These are phyloP conservation scores for Roridomyces roridus DNA, from an alignment of 768 basidiomycete genomes.

Conservation along the genomic window DNA sequence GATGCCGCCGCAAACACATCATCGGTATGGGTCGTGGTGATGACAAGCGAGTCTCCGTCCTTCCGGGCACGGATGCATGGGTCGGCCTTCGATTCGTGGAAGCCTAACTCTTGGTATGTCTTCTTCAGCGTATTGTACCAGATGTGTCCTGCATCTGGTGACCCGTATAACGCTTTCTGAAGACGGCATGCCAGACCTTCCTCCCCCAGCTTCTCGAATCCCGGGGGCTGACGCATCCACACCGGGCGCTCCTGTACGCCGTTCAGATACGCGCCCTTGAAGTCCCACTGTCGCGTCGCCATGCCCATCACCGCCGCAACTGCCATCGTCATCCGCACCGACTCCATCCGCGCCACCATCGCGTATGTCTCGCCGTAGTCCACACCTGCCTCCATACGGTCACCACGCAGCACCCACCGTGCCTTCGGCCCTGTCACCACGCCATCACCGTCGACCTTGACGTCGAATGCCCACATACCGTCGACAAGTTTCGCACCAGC, in stretches of 20 bases:
- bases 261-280: slow-evolving; percentile 39
- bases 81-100: neutral
- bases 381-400: slow-evolving; percentile 34
- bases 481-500: slow-evolving; percentile 2
- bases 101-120: neutral
- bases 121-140: slow-evolving; percentile 1
- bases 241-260: slow-evolving; percentile 10
- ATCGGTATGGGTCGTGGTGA: neutral
- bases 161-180: neutral
- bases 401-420: slow-evolving; percentile 33
- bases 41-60: neutral
- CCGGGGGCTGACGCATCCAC: slow-evolving; percentile 34
- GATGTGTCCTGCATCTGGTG: neutral
- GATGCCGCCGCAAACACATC: too few relatives aligned
- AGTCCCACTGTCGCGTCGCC: slow-evolving; percentile 36
- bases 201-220: slow-evolving; percentile 12
- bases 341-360: slow-evolving; percentile 15
- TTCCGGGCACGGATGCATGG: neutral
- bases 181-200: neutral
- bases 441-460: slow-evolving; percentile 35
- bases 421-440: slow-evolving; percentile 31
- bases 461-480: slow-evolving; percentile 32
- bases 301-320: slow-evolving; percentile 19
- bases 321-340: slow-evolving; percentile 23
- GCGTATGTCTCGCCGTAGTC: slow-evolving; percentile 26